Evolutionary conservation across 768 basidiomycete species (phyloP), one percentile per base, ranked within the genome.

Genomic region (Infundibulicybe gibba): DNA sequence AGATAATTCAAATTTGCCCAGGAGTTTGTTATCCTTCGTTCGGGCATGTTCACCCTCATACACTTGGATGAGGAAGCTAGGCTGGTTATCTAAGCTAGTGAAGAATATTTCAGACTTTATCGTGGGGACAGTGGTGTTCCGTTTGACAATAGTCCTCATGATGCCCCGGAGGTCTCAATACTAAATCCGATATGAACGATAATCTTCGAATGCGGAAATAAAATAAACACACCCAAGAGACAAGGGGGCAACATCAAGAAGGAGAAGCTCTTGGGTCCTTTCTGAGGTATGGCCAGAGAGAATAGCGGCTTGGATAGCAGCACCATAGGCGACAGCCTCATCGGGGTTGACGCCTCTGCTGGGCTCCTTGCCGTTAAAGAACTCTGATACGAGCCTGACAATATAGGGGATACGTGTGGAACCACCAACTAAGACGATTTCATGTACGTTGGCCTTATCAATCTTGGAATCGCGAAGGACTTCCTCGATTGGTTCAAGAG

Each of bases 341-440:
- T 98, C 95, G 44, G 95, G 95, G 84, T 98, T 97, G 79, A 98
- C 97, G 73, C 87, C 88, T 81, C 94, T 97, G n/a, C n/a, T n/a
- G n/a, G n/a, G n/a, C n/a, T n/a, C n/a, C n/a, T n/a, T n/a, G n/a
- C n/a, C n/a, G n/a, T n/a, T n/a, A n/a, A n/a, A n/a, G n/a, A n/a
- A n/a, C n/a, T n/a, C n/a, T n/a, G n/a, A n/a, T n/a, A n/a, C n/a
- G n/a, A n/a, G n/a, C n/a, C n/a, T n/a, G n/a, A n/a, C n/a, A n/a
- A n/a, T n/a, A n/a, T n/a, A n/a, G 56, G 95, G 95, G 55, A 98
- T 97, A 83, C 94, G 94, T 47, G 95, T 97, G 41, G 95, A 98
- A 52, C 95, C 95, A 67, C 95, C 94, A 57, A 97, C 95, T 57
- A 98, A 79, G 60, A 97, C 95, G 54, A 98, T n/a, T n/a, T n/a